A percentile compares a stretch with the other conserved stretches of the same genome.
phyloP scores from a whole-genome alignment of 208 protist genomes.

The Crithidia bombi region DNA sequence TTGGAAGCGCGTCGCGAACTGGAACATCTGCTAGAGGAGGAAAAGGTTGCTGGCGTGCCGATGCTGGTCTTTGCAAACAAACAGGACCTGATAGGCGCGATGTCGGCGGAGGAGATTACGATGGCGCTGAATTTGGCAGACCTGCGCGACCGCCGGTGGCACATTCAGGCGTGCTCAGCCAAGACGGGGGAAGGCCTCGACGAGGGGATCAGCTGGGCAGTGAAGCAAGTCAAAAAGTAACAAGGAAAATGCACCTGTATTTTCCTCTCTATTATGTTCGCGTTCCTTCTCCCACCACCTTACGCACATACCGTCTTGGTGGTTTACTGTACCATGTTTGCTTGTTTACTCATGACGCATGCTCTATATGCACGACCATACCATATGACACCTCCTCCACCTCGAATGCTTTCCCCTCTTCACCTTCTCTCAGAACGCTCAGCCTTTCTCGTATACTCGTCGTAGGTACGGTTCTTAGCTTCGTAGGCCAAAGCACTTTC shows the following conservation, averaged over 20 bases:
- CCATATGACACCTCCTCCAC: not conserved
- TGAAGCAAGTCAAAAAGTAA: constrained; percentile 67
- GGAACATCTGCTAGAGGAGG: constrained; percentile 90
- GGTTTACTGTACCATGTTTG: not conserved
- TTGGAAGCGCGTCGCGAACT: constrained; percentile 93
- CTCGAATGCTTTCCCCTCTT: no score
- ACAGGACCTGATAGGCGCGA: constrained; percentile 94
- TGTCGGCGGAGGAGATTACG: constrained; percentile 71
- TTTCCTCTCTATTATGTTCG: not conserved
- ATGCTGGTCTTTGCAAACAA: constrained; percentile 98
- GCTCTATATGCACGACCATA: not conserved
- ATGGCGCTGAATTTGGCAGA: constrained; percentile 75
- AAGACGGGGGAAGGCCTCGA: constrained; percentile 92
- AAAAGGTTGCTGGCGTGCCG: constrained; percentile 93
- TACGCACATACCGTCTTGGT: no score
- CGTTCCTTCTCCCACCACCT: no score
- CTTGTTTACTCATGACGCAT: not conserved
- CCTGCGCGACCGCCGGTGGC: constrained; percentile 88
- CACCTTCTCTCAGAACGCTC: no score
- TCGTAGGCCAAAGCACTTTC: no score
- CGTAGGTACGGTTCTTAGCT: no score
- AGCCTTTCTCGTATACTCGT: no score
- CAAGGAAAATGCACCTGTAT: constrained; percentile 1
- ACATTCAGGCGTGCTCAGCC: constrained; percentile 95
- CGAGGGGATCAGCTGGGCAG: constrained; percentile 91